Percentiles rank a stretch among this genome's conserved stretches.
phyloP scores from a whole-genome alignment of 805 yeast genomes.

The Aciculoconidium aculeatum region DNA sequence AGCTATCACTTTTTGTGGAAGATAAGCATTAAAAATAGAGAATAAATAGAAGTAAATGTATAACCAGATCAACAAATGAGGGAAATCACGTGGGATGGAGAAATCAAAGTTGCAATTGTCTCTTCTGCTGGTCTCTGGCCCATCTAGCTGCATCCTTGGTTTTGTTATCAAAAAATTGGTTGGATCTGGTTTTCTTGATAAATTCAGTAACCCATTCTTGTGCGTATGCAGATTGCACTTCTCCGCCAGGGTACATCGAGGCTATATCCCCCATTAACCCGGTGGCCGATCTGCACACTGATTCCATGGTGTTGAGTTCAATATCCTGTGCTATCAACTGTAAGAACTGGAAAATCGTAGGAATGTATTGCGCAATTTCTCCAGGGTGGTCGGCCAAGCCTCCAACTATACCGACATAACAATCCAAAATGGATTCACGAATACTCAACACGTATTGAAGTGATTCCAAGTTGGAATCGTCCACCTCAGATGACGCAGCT shows the following conservation, averaged over 20 bases:
- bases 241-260: constrained; percentile 75
- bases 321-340: constrained; percentile 54
- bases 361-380: constrained; percentile 57
- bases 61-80: background rate
- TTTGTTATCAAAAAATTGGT: constrained; percentile 51
- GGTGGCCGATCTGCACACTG: constrained; percentile 74
- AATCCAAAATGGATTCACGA: constrained; percentile 87
- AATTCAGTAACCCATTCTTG: constrained; percentile 78
- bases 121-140: constrained; percentile 86
- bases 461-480: constrained; percentile 63
- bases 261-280: constrained; percentile 94
- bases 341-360: constrained; percentile 67
- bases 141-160: constrained; percentile 94
- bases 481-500: constrained; percentile 58
- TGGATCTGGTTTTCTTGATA: constrained; percentile 66
- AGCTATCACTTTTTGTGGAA: too few relatives aligned
- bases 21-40: too few relatives aligned
- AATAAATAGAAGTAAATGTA: background rate
- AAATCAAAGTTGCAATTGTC: too few relatives aligned
- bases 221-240: constrained; percentile 56
- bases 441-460: constrained; percentile 68
- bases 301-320: constrained; percentile 55
- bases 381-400: constrained; percentile 73
- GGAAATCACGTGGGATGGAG: too few relatives aligned
- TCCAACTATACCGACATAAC: constrained; percentile 91